Evolutionary conservation across 768 basidiomycete genomes (phyloP).

Genomic region (Boletus pseudo-olivaceus): DNA sequence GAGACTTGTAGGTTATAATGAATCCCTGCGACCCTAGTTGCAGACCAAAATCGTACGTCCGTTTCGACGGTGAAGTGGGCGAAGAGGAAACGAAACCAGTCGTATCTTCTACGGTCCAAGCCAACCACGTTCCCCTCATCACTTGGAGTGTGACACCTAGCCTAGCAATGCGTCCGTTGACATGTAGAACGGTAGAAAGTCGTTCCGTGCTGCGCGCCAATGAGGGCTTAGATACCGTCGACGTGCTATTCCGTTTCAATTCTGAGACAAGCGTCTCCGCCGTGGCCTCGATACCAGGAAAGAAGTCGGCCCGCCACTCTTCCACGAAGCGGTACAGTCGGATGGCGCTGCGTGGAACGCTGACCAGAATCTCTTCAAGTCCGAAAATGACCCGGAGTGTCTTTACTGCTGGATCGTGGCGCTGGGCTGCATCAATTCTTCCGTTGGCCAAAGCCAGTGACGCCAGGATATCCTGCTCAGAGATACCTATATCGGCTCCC

Average conservation of each 20-base stretch:
- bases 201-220: slow-evolving; percentile 16
- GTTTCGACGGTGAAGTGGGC: slow-evolving; percentile 29
- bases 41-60: slow-evolving; percentile 53
- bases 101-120: slow-evolving; percentile 60
- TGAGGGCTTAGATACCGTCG: slow-evolving; percentile 31
- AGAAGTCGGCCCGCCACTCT: slow-evolving; percentile 78
- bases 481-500: slow-evolving; percentile 35
- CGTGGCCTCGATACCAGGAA: slow-evolving; percentile 70
- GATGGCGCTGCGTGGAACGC: slow-evolving; percentile 78
- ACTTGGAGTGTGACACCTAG: slow-evolving; percentile 69
- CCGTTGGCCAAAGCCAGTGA: slow-evolving; percentile 49
- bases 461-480: slow-evolving; percentile 57
- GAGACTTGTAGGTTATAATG: slow-evolving; percentile 51
- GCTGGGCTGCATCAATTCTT: slow-evolving; percentile 44
- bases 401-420: slow-evolving; percentile 42
- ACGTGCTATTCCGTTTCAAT: slow-evolving; percentile 42
- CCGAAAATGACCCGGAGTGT: slow-evolving; percentile 43
- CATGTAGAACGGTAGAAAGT: slow-evolving; percentile 34
- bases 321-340: slow-evolving; percentile 75
- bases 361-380: slow-evolving; percentile 46
- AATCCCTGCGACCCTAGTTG: slow-evolving; percentile 61
- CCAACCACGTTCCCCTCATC: slow-evolving; percentile 86
- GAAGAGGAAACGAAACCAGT: slow-evolving; percentile 46
- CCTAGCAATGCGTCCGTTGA: slow-evolving; percentile 51
- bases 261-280: slow-evolving; percentile 65